Evolutionary conservation across 805 yeast species (phyloP).

Genomic region (Schwanniomyces pseudopolymorphus): DNA sequence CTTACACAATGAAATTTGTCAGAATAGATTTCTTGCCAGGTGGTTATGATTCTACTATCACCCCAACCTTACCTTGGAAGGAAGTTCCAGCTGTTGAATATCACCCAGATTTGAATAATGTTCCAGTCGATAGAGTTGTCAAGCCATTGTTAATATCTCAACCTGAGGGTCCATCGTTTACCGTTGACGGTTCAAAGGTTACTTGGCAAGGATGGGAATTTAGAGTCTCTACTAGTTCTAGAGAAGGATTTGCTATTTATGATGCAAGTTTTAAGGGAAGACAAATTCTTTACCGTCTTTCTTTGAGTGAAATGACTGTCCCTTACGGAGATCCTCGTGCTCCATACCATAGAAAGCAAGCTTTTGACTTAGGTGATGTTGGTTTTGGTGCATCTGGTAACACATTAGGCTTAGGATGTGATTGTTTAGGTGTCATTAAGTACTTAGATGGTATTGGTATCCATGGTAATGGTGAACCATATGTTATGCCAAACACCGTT

Average conservation of each 20-base stretch:
- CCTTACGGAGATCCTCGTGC: constrained; percentile 82
- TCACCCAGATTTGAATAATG: constrained; percentile 68
- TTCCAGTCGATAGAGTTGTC: constrained; percentile 48
- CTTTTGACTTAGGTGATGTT: constrained; percentile 82
- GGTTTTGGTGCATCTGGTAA: constrained; percentile 78
- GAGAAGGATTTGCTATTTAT: constrained; percentile 79
- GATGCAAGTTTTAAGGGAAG: constrained; percentile 76
- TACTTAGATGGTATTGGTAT: constrained; percentile 64
- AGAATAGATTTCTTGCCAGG: constrained; percentile 75
- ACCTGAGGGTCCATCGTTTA: constrained; percentile 80
- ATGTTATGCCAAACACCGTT: constrained; percentile 63
- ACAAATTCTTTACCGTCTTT: constrained; percentile 68
- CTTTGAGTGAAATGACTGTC: constrained; percentile 82
- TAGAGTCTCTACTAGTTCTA: constrained; percentile 63
- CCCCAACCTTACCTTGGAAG: constrained; percentile 62
- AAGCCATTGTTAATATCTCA: constrained; percentile 70
- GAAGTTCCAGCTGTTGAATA: constrained; percentile 64
- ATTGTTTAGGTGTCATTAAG: constrained; percentile 77
- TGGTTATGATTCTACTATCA: constrained; percentile 61
- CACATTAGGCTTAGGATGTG: constrained; percentile 70
- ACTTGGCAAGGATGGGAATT: constrained; percentile 86
- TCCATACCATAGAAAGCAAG: constrained; percentile 84
- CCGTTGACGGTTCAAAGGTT: constrained; percentile 57
- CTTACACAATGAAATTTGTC: constrained; percentile 56
- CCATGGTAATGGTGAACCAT: constrained; percentile 60